Base-by-base conservation (phyloP, 1,284 basidiomycete genomes). In the Cystobasidium pallidum region DNA sequence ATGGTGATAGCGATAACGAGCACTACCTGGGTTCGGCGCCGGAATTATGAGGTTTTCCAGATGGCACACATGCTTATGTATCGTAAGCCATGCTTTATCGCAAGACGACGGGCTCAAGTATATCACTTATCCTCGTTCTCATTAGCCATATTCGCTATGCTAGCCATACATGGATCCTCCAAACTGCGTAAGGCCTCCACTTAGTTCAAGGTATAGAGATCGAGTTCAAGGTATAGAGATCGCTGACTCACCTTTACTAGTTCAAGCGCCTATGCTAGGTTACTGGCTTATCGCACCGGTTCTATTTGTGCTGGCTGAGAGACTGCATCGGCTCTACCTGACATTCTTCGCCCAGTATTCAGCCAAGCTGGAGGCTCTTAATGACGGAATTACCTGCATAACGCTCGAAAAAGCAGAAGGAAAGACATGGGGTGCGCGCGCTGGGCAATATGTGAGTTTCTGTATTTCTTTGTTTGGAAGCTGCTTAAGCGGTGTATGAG, bases 191-290 rank as follows among this genome's bases (percentile, higher is more conserved):
- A 58, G 66, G 24, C 7, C 3, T 11, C 36, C 28, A 34, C 1
- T 15, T 4, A 19, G 15, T 39, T 11, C 32, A 41, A 54, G 10
- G 3, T 57, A 19, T 24, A n/a, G n/a, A n/a, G n/a, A n/a, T 19
- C 7, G 30, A 21, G 10, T 39, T 7, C 4, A 30, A 55, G 10
- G 6, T 57, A 19, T 24, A 39, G 36, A 6, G 36, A 39, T 24
- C 3, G 34, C 51, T 45, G n/a, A 64, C 30, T 21, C n/a, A n/a
- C 32, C 13, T 13, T 26, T 6, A 2, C 13, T 41, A 67, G 66
- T 67, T 8, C 66, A 67, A 59, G 34, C n/a, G 13, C 66, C 66
- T 10, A 67, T 67, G 66, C 24, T 67, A 43, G 66, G 66, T 24
- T 67, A 67, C 41, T 67, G 66, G 66, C 52, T 67, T 24, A 41